A percentile compares a stretch with the other conserved stretches of the same genome.
Conservation (phyloP, 2,329 filamentous ascomycete species). For the Fusarium nematophilum region DNA sequence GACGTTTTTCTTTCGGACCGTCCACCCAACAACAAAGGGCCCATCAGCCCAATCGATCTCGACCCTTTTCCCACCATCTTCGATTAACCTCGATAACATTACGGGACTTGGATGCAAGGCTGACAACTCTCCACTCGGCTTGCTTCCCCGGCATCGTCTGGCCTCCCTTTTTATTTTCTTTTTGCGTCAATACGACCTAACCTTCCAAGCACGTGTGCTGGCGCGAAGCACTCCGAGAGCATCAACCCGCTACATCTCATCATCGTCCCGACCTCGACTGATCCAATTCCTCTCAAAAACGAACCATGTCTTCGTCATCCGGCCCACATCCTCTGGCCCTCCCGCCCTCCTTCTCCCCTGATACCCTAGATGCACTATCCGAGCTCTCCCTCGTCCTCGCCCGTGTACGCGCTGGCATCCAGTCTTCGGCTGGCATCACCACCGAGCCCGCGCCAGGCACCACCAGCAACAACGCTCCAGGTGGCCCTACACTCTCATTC, state of each 20-base stretch:
- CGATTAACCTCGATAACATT: constrained; percentile 29
- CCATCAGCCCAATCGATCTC: constrained; percentile 40
- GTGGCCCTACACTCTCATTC: constrained; percentile 56
- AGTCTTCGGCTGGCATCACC: constrained; percentile 54
- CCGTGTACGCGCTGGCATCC: constrained; percentile 70
- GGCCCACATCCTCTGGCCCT: constrained; percentile 59
- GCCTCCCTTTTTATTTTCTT: neutral
- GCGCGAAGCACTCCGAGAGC: constrained; percentile 5
- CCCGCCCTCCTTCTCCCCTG: constrained; percentile 77
- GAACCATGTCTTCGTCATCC: constrained; percentile 46
- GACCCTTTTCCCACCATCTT: constrained; percentile 34
- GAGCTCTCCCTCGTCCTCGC: constrained; percentile 82
- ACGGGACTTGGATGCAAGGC: constrained; percentile 38
- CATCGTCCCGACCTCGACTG: constrained; percentile 19
- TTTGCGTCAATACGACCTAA: neutral
- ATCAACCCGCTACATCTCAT: constrained; percentile 18
- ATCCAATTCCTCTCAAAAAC: constrained; percentile 21
- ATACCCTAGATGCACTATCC: constrained; percentile 87
- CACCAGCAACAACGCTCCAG: constrained; percentile 47
- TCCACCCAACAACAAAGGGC: constrained; percentile 36
- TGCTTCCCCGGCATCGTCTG: constrained; percentile 22
- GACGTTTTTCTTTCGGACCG: constrained; percentile 32
- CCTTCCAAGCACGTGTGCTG: constrained; percentile 11
- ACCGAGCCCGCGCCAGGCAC: constrained; percentile 52
- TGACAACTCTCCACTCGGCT: constrained; percentile 31